Evolutionary conservation across 345 rosid species (phyloP), one percentile per base, ranked within the genome.

Genomic region (Populus nigra): DNA sequence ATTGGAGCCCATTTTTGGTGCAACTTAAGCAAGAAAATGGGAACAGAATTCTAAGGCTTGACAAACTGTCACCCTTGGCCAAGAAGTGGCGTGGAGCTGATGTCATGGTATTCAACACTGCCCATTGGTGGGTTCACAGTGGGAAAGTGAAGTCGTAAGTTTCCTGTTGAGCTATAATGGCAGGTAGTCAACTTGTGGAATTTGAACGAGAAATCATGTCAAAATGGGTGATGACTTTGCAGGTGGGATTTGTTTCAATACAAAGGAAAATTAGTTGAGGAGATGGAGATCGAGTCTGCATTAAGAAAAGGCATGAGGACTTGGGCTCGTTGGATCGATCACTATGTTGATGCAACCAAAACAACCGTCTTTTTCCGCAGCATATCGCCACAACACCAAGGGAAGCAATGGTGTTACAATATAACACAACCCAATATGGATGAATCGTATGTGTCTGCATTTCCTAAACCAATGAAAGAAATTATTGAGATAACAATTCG

Each of bases 61-160:
- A 85, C 74, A 65, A 70, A 63, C 65, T 88, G 45, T 78, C 79
- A 9, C 33, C 83, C 71, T 74, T 76, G 0, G 82, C 84, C 62
- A 5, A 57, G 50, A 81, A 73, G 41, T 89, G 88, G 89, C 59
- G 57, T 47, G 88, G 87, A 16, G 89, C 88, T 12, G 78, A 84
- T 79, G 66, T 85, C 27, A 84, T 87, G 93, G 81, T 89, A 35
- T 88, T 89, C 82, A 84, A 88, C 83, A 85, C 86, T 2, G 89
- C 87, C 12, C 91, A 88, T 79, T 88, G 91, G 90, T 88, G 93
- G 90, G 39, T 75, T 38, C 90, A 76, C 25, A 36, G 29, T 0
- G 76, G 80, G 55, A 74, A 72, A 57, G 1, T 65, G 67, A 82
- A 69, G 76, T 75, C 76, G 85, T 87, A 78, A 76, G 84, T 71